A percentile compares a stretch with the other conserved stretches of the same genome.
phyloP scores from a whole-genome alignment of 1,139 yeast genomes.

The Hemisphaericaspora lyxosophila region DNA sequence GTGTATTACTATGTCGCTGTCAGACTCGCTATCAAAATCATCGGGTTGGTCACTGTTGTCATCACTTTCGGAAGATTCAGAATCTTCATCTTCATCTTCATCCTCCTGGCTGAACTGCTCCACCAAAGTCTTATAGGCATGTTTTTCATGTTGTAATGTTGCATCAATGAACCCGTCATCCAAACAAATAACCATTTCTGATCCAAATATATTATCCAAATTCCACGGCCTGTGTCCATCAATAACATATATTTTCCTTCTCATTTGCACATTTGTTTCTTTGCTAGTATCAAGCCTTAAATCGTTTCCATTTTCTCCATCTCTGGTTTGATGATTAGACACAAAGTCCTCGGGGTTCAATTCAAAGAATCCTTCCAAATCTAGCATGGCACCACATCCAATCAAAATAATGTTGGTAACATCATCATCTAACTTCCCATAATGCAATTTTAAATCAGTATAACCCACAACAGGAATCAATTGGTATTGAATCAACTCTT shows the following conservation, averaged over 20 bases:
- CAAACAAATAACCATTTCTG: slow-evolving; percentile 74
- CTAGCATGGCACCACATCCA: slow-evolving; percentile 97
- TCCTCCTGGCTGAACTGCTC: slow-evolving; percentile 27
- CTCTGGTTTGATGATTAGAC: slow-evolving; percentile 6
- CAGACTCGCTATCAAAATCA: slow-evolving; percentile 26
- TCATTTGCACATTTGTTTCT: slow-evolving; percentile 10
- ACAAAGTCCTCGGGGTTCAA: slow-evolving; percentile 53
- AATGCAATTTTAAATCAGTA: slow-evolving; percentile 68
- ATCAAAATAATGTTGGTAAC: slow-evolving; percentile 75
- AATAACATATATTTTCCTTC: slow-evolving; percentile 61
- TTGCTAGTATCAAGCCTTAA: slow-evolving; percentile 6
- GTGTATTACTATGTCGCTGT: slow-evolving; percentile 22
- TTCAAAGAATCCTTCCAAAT: slow-evolving; percentile 75
- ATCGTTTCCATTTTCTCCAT: slow-evolving; percentile 9
- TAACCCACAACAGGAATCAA: slow-evolving; percentile 95
- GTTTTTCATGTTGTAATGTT: slow-evolving; percentile 50
- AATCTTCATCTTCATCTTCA: slow-evolving; percentile 33
- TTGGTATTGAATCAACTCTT: slow-evolving; percentile 84
- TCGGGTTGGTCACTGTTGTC: slow-evolving; percentile 25
- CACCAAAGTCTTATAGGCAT: slow-evolving; percentile 53
- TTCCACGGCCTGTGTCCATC: slow-evolving; percentile 98
- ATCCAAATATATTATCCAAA: slow-evolving; percentile 85
- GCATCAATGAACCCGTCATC: slow-evolving; percentile 81
- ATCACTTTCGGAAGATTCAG: slow-evolving; percentile 22
- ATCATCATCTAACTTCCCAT: slow-evolving; percentile 63